Percentiles rank a stretch among this genome's conserved stretches.
Conservation (phyloP, 2,329 filamentous ascomycete species). For the Sporothrix humicola region DNA sequence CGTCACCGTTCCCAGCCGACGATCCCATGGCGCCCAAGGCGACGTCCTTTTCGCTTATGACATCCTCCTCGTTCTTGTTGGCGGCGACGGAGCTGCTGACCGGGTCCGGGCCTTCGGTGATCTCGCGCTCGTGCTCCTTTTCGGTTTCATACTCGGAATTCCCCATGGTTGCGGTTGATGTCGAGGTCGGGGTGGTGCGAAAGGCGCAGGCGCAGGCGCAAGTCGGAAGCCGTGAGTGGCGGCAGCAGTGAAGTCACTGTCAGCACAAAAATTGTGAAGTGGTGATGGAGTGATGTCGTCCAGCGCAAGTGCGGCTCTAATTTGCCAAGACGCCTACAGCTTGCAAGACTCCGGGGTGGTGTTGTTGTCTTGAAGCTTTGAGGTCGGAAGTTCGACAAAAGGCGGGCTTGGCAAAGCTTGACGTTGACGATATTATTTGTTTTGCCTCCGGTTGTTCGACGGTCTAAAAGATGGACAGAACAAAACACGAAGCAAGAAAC, state of each 20-base stretch:
- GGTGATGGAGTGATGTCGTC: neutral
- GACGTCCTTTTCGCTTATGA: slow-evolving; percentile 37
- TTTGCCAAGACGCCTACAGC: neutral
- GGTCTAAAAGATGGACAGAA: neutral
- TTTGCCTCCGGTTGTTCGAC: neutral
- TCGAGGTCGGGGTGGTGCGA: neutral
- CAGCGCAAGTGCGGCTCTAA: neutral
- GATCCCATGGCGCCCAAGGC: slow-evolving; percentile 46
- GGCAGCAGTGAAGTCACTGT: neutral
- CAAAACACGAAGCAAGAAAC: neutral
- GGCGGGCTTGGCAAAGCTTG: slow-evolving; percentile 13
- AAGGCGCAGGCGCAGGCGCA: neutral
- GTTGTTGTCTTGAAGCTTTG: neutral
- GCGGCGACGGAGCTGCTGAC: slow-evolving; percentile 31
- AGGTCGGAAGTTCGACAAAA: neutral
- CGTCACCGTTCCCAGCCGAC: slow-evolving; percentile 39
- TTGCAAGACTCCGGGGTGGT: neutral
- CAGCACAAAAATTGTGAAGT: neutral
- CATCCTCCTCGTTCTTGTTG: slow-evolving; percentile 32
- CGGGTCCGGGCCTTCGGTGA: slow-evolving; percentile 37
- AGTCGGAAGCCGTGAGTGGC: neutral
- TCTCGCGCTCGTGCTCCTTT: slow-evolving; percentile 37
- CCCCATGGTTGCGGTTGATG: slow-evolving; percentile 22
- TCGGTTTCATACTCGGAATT: slow-evolving; percentile 35
- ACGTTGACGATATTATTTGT: neutral